Evolutionary conservation across 805 yeast genomes (phyloP).

Genomic region (Wickerhamiella occidentalis): DNA sequence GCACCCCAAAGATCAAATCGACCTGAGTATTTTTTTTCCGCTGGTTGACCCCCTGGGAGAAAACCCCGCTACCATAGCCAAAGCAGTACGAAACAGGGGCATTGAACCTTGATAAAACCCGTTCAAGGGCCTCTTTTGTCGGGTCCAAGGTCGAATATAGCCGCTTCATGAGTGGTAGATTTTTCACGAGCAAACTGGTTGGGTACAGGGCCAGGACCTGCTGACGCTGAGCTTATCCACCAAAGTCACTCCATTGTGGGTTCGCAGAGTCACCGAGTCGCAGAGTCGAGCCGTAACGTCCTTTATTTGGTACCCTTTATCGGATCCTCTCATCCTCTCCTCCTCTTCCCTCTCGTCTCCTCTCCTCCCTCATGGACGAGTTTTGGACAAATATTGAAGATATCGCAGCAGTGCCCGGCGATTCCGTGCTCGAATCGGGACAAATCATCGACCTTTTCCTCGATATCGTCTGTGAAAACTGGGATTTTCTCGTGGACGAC

Average conservation of each 20-base stretch:
- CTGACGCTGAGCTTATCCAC: too few species aligned
- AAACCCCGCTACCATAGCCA: conserved; percentile 94
- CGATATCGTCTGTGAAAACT: conserved; percentile 11
- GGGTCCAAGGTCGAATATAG: background rate
- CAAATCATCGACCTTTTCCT: conserved; percentile 13
- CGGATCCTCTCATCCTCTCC: background rate
- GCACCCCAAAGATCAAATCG: conserved; percentile 75
- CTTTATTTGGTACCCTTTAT: too few species aligned
- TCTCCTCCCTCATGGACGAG: conserved; percentile 13
- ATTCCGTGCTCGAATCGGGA: conserved; percentile 5
- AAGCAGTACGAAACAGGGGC: conserved; percentile 71
- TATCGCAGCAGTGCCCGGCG: background rate
- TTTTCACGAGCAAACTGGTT: background rate
- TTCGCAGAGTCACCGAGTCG: too few species aligned
- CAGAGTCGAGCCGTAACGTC: background rate
- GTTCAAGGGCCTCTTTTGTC: conserved; percentile 26
- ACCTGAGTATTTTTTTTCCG: conserved; percentile 41
- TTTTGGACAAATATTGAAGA: conserved; percentile 13
- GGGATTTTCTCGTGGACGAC: conserved; percentile 1
- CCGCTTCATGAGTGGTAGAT: background rate
- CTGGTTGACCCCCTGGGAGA: conserved; percentile 51
- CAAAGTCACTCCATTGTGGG: too few species aligned
- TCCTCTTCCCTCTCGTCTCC: too few species aligned
- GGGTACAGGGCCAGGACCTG: too few species aligned
- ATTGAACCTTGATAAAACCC: conserved; percentile 44